Percentiles rank a stretch among this genome's conserved stretches.
Conservation (phyloP, 768 basidiomycete genomes). For the Kwoniella shandongensis region DNA sequence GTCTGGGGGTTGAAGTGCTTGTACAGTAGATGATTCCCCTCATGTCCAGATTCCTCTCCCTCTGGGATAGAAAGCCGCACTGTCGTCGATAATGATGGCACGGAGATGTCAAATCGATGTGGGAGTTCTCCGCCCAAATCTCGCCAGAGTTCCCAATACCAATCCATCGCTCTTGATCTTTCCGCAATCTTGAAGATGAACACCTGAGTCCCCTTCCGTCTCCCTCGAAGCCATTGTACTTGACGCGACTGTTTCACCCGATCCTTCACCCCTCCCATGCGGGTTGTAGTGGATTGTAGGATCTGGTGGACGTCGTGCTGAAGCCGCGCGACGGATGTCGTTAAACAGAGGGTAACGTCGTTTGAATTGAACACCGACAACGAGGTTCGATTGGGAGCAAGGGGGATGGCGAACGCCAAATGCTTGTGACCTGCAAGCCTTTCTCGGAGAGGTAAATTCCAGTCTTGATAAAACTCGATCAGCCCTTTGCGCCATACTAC, state of each 20-base stretch:
- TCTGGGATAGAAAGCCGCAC: conserved; percentile 72
- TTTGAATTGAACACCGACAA: conserved; percentile 84
- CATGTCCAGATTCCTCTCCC: conserved; percentile 41
- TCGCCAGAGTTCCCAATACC: conserved; percentile 86
- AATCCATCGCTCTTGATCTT: conserved; percentile 76
- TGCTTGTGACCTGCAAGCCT: conserved; percentile 70
- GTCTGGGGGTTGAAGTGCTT: conserved; percentile 64
- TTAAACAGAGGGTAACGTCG: conserved; percentile 74
- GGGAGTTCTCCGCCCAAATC: conserved; percentile 73
- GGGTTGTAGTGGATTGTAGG: conserved; percentile 25
- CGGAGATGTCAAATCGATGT: conserved; percentile 65
- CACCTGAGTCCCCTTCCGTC: conserved; percentile 70
- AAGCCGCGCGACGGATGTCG: conserved; percentile 36
- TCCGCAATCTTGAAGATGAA: conserved; percentile 82
- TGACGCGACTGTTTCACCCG: conserved; percentile 51
- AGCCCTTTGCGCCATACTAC: conserved; percentile 77
- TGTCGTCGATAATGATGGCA: conserved; percentile 66
- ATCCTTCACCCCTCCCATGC: conserved; percentile 39
- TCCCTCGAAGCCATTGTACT: conserved; percentile 58
- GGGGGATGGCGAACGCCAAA: conserved; percentile 74
- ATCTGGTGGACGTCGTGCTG: conserved; percentile 26
- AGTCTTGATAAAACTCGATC: conserved; percentile 81
- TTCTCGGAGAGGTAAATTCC: conserved; percentile 64
- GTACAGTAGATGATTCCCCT: conserved; percentile 37
- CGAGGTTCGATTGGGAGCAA: conserved; percentile 63